Conservation (phyloP, 2,329 filamentous ascomycete genomes). For the Fusarium bactridioides region DNA sequence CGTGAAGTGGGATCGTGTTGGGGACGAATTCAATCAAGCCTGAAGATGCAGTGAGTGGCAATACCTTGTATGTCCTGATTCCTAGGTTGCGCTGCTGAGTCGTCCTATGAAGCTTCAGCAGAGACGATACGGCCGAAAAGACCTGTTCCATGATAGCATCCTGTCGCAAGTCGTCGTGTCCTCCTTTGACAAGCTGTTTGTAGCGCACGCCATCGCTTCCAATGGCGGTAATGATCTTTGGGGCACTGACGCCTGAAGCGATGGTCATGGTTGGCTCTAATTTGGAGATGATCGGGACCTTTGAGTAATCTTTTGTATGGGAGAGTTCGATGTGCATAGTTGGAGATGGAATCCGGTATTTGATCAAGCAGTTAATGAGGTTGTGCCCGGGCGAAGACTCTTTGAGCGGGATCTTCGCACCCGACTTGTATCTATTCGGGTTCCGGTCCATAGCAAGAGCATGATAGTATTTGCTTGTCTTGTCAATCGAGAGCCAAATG, state of each 20-base stretch:
- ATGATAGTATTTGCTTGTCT: conserved; percentile 74
- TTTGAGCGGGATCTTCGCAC: conserved; percentile 69
- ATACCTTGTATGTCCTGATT: conserved; percentile 96
- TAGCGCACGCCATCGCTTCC: conserved; percentile 81
- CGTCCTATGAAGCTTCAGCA: conserved; percentile 84
- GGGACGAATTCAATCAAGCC: conserved; percentile 98
- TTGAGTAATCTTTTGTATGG: conserved; percentile 76
- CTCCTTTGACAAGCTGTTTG: conserved; percentile 93
- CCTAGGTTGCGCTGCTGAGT: conserved; percentile 89
- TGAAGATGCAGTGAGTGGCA: conserved; percentile 83
- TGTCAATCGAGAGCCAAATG: conserved; percentile 77
- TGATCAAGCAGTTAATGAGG: conserved; percentile 69
- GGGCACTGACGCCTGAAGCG: conserved; percentile 88
- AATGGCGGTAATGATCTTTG: conserved; percentile 88
- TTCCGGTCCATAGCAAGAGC: conserved; percentile 71
- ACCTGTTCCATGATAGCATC: conserved; percentile 99
- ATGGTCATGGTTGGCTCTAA: conserved; percentile 83
- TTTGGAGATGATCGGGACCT: conserved; percentile 75
- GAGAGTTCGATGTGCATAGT: conserved; percentile 86
- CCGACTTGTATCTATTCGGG: conserved; percentile 71
- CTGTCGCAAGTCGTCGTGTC: conserved; percentile 94
- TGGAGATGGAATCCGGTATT: conserved; percentile 80
- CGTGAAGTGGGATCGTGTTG: conserved; percentile 89
- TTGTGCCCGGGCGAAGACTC: conserved; percentile 69
- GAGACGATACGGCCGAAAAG: conserved; percentile 91